Conservation (phyloP, 2,329 filamentous ascomycete genomes). For the Fusarium sp. region DNA sequence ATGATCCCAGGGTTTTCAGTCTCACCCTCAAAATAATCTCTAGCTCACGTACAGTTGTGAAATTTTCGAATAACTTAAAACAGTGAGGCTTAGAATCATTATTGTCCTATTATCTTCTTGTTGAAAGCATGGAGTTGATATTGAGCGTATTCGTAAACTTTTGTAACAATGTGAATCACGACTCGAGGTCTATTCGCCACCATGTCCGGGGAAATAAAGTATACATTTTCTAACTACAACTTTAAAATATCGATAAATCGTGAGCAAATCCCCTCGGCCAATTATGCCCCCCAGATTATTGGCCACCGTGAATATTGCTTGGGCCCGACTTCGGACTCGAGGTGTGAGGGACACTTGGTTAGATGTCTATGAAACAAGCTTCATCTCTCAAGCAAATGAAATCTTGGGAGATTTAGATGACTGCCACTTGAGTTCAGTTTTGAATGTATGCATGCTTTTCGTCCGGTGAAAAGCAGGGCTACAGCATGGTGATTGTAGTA, state of each 20-base stretch:
- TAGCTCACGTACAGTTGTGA: too few relatives aligned
- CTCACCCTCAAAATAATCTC: not conserved
- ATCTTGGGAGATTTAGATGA: fast-evolving
- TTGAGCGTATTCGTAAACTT: too few relatives aligned
- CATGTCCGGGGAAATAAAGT: fast-evolving
- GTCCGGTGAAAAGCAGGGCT: fast-evolving
- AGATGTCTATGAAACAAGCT: not conserved
- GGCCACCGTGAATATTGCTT: not conserved
- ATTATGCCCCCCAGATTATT: too few relatives aligned
- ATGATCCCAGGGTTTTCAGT: not conserved
- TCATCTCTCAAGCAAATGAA: fast-evolving
- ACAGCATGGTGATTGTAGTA: not conserved
- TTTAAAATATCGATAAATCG: fast-evolving
- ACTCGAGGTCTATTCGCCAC: fast-evolving
- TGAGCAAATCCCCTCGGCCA: not conserved
- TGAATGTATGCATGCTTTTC: fast-evolving
- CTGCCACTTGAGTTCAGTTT: fast-evolving
- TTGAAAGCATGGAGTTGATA: not conserved
- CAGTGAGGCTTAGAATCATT: fast-evolving
- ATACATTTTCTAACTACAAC: fast-evolving
- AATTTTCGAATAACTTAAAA: fast-evolving
- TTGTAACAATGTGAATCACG: not conserved
- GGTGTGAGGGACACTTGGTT: not conserved
- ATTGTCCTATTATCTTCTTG: not conserved
- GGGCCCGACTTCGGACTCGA: not conserved